Conservation (phyloP, 2,329 filamentous ascomycete species). For the Penicillium sp. region DNA sequence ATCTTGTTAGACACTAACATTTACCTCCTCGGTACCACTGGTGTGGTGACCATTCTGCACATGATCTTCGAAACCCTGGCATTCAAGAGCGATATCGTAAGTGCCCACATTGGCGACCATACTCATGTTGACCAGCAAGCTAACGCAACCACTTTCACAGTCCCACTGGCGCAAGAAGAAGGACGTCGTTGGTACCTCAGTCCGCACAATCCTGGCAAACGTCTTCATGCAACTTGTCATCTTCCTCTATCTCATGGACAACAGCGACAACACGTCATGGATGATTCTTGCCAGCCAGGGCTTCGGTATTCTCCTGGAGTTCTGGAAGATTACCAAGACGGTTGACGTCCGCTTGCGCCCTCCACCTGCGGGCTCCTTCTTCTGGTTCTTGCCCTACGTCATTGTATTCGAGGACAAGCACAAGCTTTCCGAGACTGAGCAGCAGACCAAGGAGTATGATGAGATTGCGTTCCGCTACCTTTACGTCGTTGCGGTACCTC, state of each 20-base stretch:
- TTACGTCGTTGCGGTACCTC: slow-evolving; percentile 85
- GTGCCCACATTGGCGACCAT: slow-evolving; percentile 14
- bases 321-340: slow-evolving; percentile 95
- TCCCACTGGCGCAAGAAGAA: slow-evolving; percentile 99
- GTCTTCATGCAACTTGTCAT: slow-evolving; percentile 97
- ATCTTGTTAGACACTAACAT: slow-evolving; percentile 92
- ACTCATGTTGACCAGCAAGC: background rate
- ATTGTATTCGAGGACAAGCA: slow-evolving; percentile 95
- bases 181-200: slow-evolving; percentile 94
- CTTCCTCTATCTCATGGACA: slow-evolving; percentile 94
- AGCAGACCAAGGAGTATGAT: slow-evolving; percentile 98
- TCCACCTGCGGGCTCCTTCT: slow-evolving; percentile 63
- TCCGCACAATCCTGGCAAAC: slow-evolving; percentile 93
- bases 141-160: slow-evolving; percentile 25
- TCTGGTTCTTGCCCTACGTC: slow-evolving; percentile 75
- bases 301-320: slow-evolving; percentile 73
- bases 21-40: slow-evolving; percentile 81
- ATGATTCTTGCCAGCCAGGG: slow-evolving; percentile 96
- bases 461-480: slow-evolving; percentile 97
- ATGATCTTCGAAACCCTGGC: slow-evolving; percentile 94
- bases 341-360: slow-evolving; percentile 82
- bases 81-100: slow-evolving; percentile 90
- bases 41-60: slow-evolving; percentile 80
- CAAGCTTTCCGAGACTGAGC: slow-evolving; percentile 88
- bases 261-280: slow-evolving; percentile 97